phyloP scores from a whole-genome alignment of 129 eudicot genomes.

The Kitagawia praeruptora region DNA sequence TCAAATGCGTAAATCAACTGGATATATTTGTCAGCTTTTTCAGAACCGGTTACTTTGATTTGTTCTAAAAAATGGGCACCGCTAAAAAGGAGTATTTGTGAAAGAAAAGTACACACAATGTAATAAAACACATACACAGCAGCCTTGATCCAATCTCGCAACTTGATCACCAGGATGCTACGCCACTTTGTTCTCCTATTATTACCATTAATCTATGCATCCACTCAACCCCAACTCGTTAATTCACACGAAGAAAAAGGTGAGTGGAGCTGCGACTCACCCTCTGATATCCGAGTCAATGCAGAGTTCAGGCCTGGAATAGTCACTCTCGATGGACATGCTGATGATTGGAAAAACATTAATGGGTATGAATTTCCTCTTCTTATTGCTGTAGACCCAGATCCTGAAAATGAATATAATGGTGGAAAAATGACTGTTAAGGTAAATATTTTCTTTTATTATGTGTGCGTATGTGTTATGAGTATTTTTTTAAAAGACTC shows the following conservation, averaged over 20 bases:
- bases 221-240: slow-evolving; percentile 9
- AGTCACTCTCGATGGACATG: slow-evolving; percentile 51
- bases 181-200: neutral
- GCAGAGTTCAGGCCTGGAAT: slow-evolving; percentile 56
- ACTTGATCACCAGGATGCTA: neutral
- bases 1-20: too few species aligned
- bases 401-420: slow-evolving; percentile 36
- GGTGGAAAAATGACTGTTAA: slow-evolving; percentile 59
- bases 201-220: slow-evolving; percentile 4
- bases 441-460: slow-evolving; percentile 16
- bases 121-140: too few species aligned
- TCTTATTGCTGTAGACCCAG: slow-evolving; percentile 63
- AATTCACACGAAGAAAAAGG: slow-evolving; percentile 53
- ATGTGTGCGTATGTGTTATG: neutral
- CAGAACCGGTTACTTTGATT: too few species aligned
- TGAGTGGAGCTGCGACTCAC: slow-evolving; percentile 53
- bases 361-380: slow-evolving; percentile 49
- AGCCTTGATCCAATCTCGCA: neutral
- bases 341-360: slow-evolving; percentile 49
- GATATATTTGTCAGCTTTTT: too few species aligned
- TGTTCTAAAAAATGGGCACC: too few species aligned
- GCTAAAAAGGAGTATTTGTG: too few species aligned
- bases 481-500: too few species aligned
- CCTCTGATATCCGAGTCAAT: slow-evolving; percentile 26
- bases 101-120: too few species aligned